Evolutionary conservation across 352 stramenopile species (phyloP).

Genomic region (Globisporangium solare): DNA sequence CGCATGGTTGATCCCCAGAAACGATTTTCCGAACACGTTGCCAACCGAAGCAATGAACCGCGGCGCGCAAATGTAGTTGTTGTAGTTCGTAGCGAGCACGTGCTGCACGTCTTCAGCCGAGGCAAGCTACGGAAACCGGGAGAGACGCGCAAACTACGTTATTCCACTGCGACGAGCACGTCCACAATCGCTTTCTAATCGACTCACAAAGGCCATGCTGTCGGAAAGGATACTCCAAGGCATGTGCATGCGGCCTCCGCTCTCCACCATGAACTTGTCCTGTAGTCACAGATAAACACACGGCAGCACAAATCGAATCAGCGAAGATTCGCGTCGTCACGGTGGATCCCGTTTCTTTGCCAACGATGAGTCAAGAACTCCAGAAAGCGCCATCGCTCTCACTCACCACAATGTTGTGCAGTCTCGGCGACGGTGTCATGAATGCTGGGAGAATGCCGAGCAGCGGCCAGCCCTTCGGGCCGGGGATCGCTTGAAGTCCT

Average conservation of each 20-base stretch:
- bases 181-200: no score
- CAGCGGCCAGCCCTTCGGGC: background rate
- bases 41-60: constrained; percentile 53
- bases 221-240: background rate
- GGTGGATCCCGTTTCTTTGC: no score
- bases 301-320: background rate
- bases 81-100: constrained; percentile 48
- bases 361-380: no score
- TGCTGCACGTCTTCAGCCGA: constrained; percentile 55
- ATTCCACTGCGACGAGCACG: background rate
- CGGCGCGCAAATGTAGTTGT: constrained; percentile 66
- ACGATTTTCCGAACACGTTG: constrained; percentile 58
- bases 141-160: background rate
- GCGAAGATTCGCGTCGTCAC: background rate
- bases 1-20: constrained; percentile 63
- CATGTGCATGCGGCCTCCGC: background rate
- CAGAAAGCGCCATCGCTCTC: no score
- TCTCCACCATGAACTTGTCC: background rate
- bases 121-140: constrained; percentile 23
- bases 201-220: constrained; percentile 1
- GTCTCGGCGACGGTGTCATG: no score
- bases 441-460: background rate
- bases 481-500: background rate
- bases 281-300: background rate
- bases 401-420: no score